Evolutionary conservation across 768 basidiomycete genomes (phyloP).

Genomic region (Pulveroboletus ravenelii): DNA sequence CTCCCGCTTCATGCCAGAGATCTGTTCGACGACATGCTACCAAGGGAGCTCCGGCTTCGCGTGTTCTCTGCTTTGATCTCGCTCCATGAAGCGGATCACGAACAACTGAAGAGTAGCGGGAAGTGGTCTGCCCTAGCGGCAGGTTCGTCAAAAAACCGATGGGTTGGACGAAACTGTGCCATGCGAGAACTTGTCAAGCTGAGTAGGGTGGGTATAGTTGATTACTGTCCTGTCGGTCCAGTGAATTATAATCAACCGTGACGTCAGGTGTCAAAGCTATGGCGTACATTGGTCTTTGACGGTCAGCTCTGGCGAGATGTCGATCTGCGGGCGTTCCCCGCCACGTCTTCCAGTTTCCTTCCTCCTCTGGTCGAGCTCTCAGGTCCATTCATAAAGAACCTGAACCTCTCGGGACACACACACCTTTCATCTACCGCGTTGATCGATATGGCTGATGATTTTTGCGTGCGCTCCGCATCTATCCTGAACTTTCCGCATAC

Average conservation of each 20-base stretch:
- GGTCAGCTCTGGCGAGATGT: constrained; percentile 80
- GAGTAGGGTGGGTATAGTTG: constrained; percentile 57
- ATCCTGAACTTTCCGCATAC: constrained; percentile 42
- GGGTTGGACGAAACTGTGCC: constrained; percentile 74
- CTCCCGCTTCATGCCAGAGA: constrained; percentile 42
- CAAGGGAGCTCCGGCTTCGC: constrained; percentile 63
- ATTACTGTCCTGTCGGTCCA: constrained; percentile 7
- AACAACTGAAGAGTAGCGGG: constrained; percentile 37
- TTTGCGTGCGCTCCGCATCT: constrained; percentile 42
- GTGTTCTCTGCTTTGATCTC: constrained; percentile 53
- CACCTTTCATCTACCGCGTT: constrained; percentile 47
- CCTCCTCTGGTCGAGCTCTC: constrained; percentile 48
- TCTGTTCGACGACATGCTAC: constrained; percentile 67
- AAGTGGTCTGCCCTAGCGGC: constrained; percentile 64
- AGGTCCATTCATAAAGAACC: constrained; percentile 57
- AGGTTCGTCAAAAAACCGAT: constrained; percentile 54
- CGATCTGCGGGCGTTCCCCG: constrained; percentile 60
- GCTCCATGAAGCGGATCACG: constrained; percentile 57
- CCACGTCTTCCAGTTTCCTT: constrained; percentile 47
- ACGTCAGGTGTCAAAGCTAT: constrained; percentile 67
- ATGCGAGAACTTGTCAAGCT: constrained; percentile 74
- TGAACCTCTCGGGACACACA: constrained; percentile 64
- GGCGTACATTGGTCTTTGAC: constrained; percentile 74
- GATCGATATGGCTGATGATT: constrained; percentile 46
- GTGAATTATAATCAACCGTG: constrained; percentile 18